A percentile compares a stretch with the other conserved stretches of the same genome.
Conservation (phyloP, 352 stramenopile species). For the Globisporangium orthogonon region DNA sequence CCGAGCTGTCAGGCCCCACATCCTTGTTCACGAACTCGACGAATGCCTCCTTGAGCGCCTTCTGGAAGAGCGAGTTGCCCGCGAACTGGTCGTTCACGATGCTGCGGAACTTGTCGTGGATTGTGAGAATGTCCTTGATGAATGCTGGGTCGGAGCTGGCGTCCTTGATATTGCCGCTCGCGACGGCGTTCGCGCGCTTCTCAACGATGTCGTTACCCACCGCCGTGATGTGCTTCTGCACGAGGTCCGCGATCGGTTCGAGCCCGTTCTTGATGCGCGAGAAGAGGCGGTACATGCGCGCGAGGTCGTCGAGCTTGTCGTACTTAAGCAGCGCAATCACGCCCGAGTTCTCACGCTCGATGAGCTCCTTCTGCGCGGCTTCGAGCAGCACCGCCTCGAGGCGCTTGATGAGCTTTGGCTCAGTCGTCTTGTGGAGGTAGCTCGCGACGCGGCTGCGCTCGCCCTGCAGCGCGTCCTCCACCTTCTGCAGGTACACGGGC, state of each 20-base stretch:
- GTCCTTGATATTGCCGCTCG: slow-evolving; percentile 92
- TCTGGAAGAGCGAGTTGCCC: slow-evolving; percentile 97
- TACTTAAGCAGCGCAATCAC: slow-evolving; percentile 95
- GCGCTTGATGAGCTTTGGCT: slow-evolving; percentile 93
- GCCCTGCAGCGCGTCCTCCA: slow-evolving; percentile 75
- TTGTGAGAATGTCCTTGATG: slow-evolving; percentile 96
- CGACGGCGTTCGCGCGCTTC: slow-evolving; percentile 75
- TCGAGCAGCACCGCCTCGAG: slow-evolving; percentile 94
- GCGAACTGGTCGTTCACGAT: slow-evolving; percentile 97
- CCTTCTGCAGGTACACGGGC: slow-evolving; percentile 97
- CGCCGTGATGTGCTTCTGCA: slow-evolving; percentile 94
- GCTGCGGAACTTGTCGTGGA: slow-evolving; percentile 97
- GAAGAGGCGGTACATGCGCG: slow-evolving; percentile 98
- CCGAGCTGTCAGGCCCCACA: slow-evolving; percentile 95
- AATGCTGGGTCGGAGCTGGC: slow-evolving; percentile 92
- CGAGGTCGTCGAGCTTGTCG: slow-evolving; percentile 96
- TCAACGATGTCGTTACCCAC: slow-evolving; percentile 87
- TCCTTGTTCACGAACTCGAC: slow-evolving; percentile 99
- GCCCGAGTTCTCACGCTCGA: slow-evolving; percentile 97
- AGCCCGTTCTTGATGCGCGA: slow-evolving; percentile 94
- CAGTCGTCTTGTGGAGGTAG: slow-evolving; percentile 96
- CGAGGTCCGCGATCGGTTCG: slow-evolving; percentile 94
- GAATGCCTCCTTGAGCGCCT: slow-evolving; percentile 99
- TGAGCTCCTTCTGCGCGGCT: slow-evolving; percentile 92
- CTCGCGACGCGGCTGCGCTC: slow-evolving; percentile 87